A percentile compares a stretch with the other conserved stretches of the same genome.
Evolutionary conservation across 345 rosid species (phyloP).

Genomic region (Excoecaria agallocha): DNA sequence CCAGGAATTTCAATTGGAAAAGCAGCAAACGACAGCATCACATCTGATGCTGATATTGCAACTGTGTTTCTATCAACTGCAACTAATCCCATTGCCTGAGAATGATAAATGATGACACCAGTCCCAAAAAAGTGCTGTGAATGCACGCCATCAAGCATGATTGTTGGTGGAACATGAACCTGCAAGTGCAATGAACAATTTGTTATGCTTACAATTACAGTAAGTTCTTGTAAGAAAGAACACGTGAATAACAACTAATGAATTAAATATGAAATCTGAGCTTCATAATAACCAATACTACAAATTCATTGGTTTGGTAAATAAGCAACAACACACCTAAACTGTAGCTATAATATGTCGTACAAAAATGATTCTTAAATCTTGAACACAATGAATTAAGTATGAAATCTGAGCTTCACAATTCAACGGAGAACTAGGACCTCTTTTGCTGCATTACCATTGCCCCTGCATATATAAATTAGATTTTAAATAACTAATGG

Average conservation of each 20-base stretch:
- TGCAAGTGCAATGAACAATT: constrained; percentile 25
- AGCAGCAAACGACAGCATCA: constrained; percentile 96
- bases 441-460: neutral
- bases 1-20: constrained; percentile 97
- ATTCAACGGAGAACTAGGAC: neutral
- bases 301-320: neutral
- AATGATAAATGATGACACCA: constrained; percentile 84
- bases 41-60: constrained; percentile 81
- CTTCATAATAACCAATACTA: neutral
- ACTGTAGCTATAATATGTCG: neutral
- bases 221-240: neutral
- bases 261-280: no score
- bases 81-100: constrained; percentile 83
- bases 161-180: constrained; percentile 96
- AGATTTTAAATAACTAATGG: neutral
- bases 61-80: constrained; percentile 94
- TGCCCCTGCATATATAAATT: neutral
- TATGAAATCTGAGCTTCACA: neutral
- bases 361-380: neutral
- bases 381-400: neutral
- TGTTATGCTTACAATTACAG: neutral
- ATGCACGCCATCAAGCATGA: constrained; percentile 94
- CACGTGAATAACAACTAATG: neutral
- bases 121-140: constrained; percentile 89
- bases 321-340: neutral